phyloP scores from a whole-genome alignment of 306 rosid genomes.

The Biancaea sappan region DNA sequence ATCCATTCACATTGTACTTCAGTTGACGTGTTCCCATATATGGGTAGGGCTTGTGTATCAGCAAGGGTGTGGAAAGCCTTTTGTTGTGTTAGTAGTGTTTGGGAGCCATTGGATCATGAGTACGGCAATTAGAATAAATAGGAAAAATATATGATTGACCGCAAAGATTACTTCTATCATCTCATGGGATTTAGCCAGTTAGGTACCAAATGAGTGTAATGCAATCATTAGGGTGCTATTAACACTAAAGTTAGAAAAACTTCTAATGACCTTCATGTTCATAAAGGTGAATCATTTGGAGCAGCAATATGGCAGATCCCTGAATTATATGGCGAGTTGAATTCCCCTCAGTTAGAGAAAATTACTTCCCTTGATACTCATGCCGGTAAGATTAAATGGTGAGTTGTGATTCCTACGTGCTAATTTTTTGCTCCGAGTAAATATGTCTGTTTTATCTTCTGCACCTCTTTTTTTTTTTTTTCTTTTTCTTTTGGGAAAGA shows the following conservation, averaged over 20 bases:
- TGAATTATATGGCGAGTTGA: slow-evolving; percentile 89
- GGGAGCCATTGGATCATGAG: neutral
- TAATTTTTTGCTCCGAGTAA: neutral
- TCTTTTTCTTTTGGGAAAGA: too few relatives aligned
- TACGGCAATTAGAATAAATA: neutral
- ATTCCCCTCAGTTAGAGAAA: slow-evolving; percentile 87
- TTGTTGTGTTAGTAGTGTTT: slow-evolving; percentile 1
- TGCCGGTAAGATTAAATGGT: slow-evolving; percentile 86
- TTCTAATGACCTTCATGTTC: slow-evolving; percentile 35
- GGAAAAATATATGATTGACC: neutral
- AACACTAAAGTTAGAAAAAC: neutral
- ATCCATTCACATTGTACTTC: neutral
- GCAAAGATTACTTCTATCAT: neutral
- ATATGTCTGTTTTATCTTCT: slow-evolving; percentile 21
- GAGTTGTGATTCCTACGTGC: slow-evolving; percentile 40
- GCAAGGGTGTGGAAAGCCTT: neutral
- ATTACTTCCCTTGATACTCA: slow-evolving; percentile 72
- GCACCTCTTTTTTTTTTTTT: too few relatives aligned
- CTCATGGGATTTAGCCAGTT: neutral
- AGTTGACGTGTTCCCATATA: neutral
- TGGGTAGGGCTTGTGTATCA: neutral
- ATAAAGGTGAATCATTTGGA: slow-evolving; percentile 82
- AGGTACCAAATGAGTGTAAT: neutral
- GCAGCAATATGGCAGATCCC: slow-evolving; percentile 99
- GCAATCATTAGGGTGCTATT: neutral